phyloP scores from a whole-genome alignment of 352 stramenopile genomes.

The Phytophthora citricola region DNA sequence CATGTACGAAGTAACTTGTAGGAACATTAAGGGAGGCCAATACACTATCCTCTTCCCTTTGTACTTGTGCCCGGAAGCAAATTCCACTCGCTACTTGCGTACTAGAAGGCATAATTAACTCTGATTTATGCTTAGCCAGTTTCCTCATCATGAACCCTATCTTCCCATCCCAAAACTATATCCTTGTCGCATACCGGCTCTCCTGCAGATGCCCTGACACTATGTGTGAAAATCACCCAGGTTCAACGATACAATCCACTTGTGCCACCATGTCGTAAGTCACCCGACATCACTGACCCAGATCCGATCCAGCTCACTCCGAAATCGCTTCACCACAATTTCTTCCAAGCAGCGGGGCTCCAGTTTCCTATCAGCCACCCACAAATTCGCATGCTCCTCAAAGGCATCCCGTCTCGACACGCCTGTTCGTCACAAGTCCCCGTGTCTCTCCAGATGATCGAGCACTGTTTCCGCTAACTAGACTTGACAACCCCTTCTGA shows the following conservation, averaged over 20 bases:
- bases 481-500: constrained; percentile 4
- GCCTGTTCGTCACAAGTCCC: neutral
- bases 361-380: constrained; percentile 10
- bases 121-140: neutral
- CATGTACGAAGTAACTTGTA: no score
- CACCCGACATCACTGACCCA: no score
- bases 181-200: no score
- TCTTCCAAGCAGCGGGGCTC: constrained; percentile 3
- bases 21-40: neutral
- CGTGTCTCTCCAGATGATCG: neutral
- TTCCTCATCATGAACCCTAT: no score
- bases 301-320: no score
- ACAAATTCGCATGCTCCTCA: constrained; percentile 23
- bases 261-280: no score
- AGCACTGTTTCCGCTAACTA: neutral
- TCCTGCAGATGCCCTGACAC: no score
- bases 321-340: neutral
- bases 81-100: neutral
- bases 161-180: no score
- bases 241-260: no score
- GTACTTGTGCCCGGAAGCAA: neutral
- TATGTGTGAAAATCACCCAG: no score
- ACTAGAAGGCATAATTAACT: neutral
- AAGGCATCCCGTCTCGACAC: constrained; percentile 19
- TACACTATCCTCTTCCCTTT: neutral